phyloP scores from a whole-genome alignment of 495 filamentous ascomycete genomes.

The Neurospora terricola region DNA sequence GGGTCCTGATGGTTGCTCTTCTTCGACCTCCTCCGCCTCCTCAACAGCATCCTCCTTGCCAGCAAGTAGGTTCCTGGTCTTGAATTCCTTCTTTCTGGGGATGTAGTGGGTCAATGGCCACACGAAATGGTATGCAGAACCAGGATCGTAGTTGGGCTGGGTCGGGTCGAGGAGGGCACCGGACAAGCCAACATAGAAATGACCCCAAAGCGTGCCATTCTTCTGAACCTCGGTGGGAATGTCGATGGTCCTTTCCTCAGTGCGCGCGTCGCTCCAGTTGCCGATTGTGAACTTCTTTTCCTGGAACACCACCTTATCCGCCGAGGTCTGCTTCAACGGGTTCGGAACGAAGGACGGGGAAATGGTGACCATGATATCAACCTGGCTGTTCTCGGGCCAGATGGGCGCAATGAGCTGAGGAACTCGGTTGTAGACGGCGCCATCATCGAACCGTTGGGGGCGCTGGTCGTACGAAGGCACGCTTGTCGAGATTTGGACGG shows the following conservation, averaged over 20 bases:
- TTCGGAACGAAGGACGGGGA: constrained; percentile 62
- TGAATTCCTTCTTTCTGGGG: constrained; percentile 80
- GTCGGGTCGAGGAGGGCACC: constrained; percentile 68
- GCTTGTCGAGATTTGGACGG: constrained; percentile 32
- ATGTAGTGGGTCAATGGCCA: constrained; percentile 82
- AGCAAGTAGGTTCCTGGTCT: constrained; percentile 83
- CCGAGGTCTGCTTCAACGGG: constrained; percentile 48
- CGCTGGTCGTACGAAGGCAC: constrained; percentile 61
- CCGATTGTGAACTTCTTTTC: constrained; percentile 78
- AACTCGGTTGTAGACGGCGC: constrained; percentile 57
- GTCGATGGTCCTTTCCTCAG: constrained; percentile 64
- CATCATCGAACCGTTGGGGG: constrained; percentile 45
- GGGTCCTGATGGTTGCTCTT: constrained; percentile 46
- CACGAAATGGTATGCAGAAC: constrained; percentile 69
- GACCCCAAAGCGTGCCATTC: constrained; percentile 89
- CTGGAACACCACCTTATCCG: constrained; percentile 54
- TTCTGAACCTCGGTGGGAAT: constrained; percentile 75
- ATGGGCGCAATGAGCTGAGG: constrained; percentile 77
- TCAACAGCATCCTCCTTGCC: constrained; percentile 39
- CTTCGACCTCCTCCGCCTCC: constrained; percentile 34
- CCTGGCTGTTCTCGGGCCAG: constrained; percentile 64
- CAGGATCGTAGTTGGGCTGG: constrained; percentile 56
- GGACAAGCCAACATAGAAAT: constrained; percentile 75
- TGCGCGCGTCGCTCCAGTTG: constrained; percentile 68
- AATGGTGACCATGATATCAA: constrained; percentile 83